Base-by-base conservation (phyloP, 2,329 filamentous ascomycete genomes). In the Reticulascus tulasneorum region DNA sequence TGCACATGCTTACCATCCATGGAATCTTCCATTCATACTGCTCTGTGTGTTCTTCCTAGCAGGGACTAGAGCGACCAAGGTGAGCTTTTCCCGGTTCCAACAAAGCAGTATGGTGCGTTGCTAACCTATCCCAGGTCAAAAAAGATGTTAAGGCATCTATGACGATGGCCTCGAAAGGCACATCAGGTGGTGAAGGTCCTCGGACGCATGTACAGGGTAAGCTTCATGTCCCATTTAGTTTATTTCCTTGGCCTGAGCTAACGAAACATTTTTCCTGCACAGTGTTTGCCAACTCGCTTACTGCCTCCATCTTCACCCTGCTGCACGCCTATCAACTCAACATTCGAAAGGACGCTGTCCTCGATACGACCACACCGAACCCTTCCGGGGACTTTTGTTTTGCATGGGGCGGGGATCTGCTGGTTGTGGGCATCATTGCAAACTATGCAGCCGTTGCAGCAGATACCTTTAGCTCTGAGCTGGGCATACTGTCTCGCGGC, bases 391-490 rank as follows among this genome's bases (percentile, higher is more conserved):
- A 66, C 11, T 55, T 72, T 35, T 82, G 78, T 60, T 82, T 67
- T 53, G 61, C 69, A 1, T 81, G 75, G 75, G 67, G 67, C 31
- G 80, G 79, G 23, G 79, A 83, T 50, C 57, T 84, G 6, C 65
- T 83, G 5, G 65, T 82, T 9, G 54, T 84, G 15, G 81, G 81
- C 10, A 81, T 84, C 47, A 76, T 85, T 47, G 78, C 79, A 26
- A 91, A 95, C 64, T 98, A 98, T 54, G 91, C 89, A 18, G 86
- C 87, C 31, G 89, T 94, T 9, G 81, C 88, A 15, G 87, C 91
- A 32, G 93, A 98, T 59, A 98, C 93, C 0, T 93, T 96, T 58
- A 90, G 86, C 38, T 95, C 89, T 9, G 93, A 98, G 66, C 79
- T 98, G 15, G 93, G 93, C 11, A 98, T 98, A 38, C 71, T 98